Evolutionary conservation across 345 rosid genomes (phyloP), one percentile per base, ranked within the genome.

Genomic region (Lepidium sativum): DNA sequence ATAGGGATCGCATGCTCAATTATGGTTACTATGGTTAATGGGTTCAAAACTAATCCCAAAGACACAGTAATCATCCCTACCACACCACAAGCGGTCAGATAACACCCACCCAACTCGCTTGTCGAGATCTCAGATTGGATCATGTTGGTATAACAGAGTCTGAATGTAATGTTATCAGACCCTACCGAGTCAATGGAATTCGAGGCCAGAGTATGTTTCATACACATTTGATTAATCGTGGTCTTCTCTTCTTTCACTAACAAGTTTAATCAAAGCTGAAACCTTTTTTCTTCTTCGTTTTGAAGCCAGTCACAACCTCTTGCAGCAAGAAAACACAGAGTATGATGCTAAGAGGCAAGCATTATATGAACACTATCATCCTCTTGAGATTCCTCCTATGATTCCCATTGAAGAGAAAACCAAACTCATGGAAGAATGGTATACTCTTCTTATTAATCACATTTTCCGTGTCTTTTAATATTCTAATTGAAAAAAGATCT

Each of bases 351-450:
- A 83, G 80, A 88, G 96, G 57, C 77, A 70, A 61, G 83, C 83
- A 23, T 69, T 91, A 33, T 86, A 69, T 61, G 86, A 86, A 1
- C 75, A 84, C 56, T 88, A 91, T 74, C 88, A 82, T 75, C 98
- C 96, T 9, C 47, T 91, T 35, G 98, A 91, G 68, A 84, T 82
- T 63, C 84, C 94, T 15, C 88, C 83, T 5, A 23, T 70, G 2
- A 79, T 91, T 72, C 86, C 94, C 5, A 31, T 86, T 39, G 83
- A 88, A 37, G 87, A 91, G 73, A 91, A 91, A 78, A 83, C 90
- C 32, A 84, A 82, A 80, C 96, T 91, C 70, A 91, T 91, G 98
- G 90, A 91, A 79, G 95, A 91, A 72, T 91, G 98, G 96, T 88
- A 68, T 51, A 6, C 44, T 31, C 29, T 18, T 29, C n/a, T n/a